Base-by-base conservation (phyloP, 345 rosid species). In the Carallia brachiata region DNA sequence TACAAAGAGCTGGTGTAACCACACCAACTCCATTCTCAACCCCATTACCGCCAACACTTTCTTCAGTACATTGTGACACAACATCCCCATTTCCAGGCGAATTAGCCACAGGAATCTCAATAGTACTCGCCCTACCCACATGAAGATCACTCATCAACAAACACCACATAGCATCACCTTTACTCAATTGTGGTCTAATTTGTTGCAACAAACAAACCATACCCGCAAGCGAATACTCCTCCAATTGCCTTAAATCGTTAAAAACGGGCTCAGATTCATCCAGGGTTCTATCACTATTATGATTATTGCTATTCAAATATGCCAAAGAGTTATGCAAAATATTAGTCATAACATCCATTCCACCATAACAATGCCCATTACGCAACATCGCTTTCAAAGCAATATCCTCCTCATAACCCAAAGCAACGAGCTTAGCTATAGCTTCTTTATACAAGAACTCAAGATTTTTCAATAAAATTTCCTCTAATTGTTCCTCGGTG, bases 101-200 rank as follows among this genome's bases (percentile, higher is more conserved):
- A 36, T 78, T 63, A 61, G 72, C 36, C 32, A 73, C 9, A 0
- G 93, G 90, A 62, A 91, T 75, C 57, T 91, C 96, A 70, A 91
- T 75, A 0, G 83, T 63, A 76, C 87, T 85, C 12, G 98, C 97
- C 63, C 84, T 85, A 66, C 89, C 96, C 17, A 94, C 93, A 76
- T 94, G 90, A 58, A 94, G 95, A 78, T 94, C 96, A 76, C 91
- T 88, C 91, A 88, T 86, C 34, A 94, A 81, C 80, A 91, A 89
- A 80, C 97, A 94, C 97, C 96, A 91, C 98, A 89, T 86, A 13
- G 96, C 98, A 83, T 94, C 97, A 55, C 96, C 97, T 86, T 84
- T 88, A 70, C 88, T 91, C 85, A 94, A 65, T 71, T 81, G 85
- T 10, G 98, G 95, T 67, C 84, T 85, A 64, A 87, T 89, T 78